Base-by-base conservation (phyloP, 2,329 filamentous ascomycete species). In the Chrysosporium keratinophilum region DNA sequence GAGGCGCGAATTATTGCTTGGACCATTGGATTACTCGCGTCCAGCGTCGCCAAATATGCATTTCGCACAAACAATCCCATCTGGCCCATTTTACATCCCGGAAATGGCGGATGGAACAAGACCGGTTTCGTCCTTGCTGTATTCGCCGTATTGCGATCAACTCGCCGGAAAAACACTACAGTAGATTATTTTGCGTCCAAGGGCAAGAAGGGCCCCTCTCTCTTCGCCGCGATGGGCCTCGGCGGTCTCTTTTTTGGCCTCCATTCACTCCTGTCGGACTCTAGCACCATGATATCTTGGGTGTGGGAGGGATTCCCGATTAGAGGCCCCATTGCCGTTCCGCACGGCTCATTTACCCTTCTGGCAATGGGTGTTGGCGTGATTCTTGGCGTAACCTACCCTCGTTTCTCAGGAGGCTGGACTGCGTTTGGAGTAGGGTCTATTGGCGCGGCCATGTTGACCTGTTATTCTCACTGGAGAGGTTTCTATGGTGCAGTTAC, bases 251-350 rank as follows among this genome's bases (percentile, higher is more conserved):
- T 96, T 65, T 98, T 98, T 64, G 87, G 80, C 4, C 77, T 97
- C 64, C 93, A 97, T 67, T 96, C 90, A 1, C 76, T 98, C 9
- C 78, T 98, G 10, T 96, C 93, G 0, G 93, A 98, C 67, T 95
- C 90, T 0, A 97, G 93, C 74, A 98, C 93, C 52, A 97, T 98
- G 89, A 96, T 97, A 55, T 78, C 90, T 14, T 98, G 93, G 93
- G 88, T 88, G 2, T 98, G 93, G 93, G 89, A 96, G 62, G 93
- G 93, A 5, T 98, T 87, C 63, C 93, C 93, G 12, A 81, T 97
- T 40, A 82, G 86, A 48, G 93, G 93, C 5, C 93, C 93, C 1
- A 81, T 93, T 48, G 82, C 89, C 57, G 88, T 84, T 46, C 88
- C 89, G n/a, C 89, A 97, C 64, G 93, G 90, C 52, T 88, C 87